Percentiles rank a stretch among this genome's conserved stretches.
Evolutionary conservation across 495 filamentous ascomycete species (phyloP).

Genomic region (Penicillium subrubescens): DNA sequence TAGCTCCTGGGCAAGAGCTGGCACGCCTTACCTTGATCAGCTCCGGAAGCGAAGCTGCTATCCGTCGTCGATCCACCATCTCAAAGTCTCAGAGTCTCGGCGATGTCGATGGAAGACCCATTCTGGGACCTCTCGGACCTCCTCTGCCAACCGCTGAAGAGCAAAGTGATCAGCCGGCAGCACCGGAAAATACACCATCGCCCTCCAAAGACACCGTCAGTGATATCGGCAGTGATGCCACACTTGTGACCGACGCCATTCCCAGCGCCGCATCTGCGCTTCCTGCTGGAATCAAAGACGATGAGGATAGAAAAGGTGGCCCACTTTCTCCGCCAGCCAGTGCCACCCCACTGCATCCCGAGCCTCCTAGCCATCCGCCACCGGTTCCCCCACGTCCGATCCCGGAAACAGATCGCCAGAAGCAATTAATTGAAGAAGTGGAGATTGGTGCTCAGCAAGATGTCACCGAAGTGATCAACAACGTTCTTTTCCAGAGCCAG

Average conservation of each 20-base stretch:
- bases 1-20: conserved; percentile 73
- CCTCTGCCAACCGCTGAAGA: conserved; percentile 34
- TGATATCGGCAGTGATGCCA: conserved; percentile 52
- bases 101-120: conserved; percentile 52
- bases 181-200: conserved; percentile 14
- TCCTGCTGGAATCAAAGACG: conserved; percentile 36
- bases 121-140: conserved; percentile 54
- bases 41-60: conserved; percentile 58
- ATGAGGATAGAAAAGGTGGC: conserved; percentile 37
- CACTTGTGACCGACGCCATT: conserved; percentile 47
- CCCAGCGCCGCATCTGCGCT: conserved; percentile 25
- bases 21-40: conserved; percentile 78
- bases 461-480: conserved; percentile 92
- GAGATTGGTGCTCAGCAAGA: conserved; percentile 78
- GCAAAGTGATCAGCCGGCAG: conserved; percentile 17
- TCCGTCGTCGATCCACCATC: conserved; percentile 58
- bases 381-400: conserved; percentile 52
- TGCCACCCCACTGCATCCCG: conserved; percentile 3
- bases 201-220: conserved; percentile 21
- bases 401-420: conserved; percentile 36
- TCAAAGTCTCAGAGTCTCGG: conserved; percentile 46
- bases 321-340: conserved; percentile 20
- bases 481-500: conserved; percentile 85
- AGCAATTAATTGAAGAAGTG: conserved; percentile 53
- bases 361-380: conserved; percentile 37